Evolutionary conservation across 2,329 filamentous ascomycete species (phyloP), one percentile per base, ranked within the genome.

Genomic region (Ophiocordyceps camponoti-rufipedis): DNA sequence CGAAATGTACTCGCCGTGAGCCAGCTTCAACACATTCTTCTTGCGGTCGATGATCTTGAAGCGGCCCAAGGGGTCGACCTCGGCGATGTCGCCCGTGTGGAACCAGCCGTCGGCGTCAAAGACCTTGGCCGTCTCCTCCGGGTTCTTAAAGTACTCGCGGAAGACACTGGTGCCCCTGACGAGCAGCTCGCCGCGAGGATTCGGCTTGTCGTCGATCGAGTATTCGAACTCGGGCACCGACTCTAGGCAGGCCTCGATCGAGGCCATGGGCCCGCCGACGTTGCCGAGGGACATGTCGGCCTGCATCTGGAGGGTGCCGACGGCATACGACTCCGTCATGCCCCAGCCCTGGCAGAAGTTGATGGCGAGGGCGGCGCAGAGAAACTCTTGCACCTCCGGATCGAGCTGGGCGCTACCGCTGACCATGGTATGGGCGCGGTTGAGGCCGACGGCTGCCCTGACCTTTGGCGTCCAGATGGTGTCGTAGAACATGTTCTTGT

Each of bases 11-110:
- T 98, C 91, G 61, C 91, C 91, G 64, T 98, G 91, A 0, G 89
- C 81, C 46, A 98, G 77, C 74, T 98, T 98, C 59, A 98, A 78
- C n/a, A 98, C 85, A 65, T 96, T 96, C 82, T 98, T 98, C 66
- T 87, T 82, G 55, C 91, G 87, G 64, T 98, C 91, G 55, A 98
- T 82, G 63, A 98, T 94, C 63, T 77, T 80, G 70, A 96, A 82
- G 49, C 88, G 85, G 50, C 91, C 91, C 57, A 84, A 64, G 53
- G 79, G 78, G 62, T 98, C 91, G 23, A 98, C 71, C 51, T 80
- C 75, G 57, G 79, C 85, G 52, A 98, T 89, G 56, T 98, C 91
- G 46, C 91, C 91, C 0, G 87, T 95, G 60, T 84, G 83, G 75
- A 98, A 96, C 91, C 91, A 98, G 49, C 91, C 91, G 52, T 95